Evolutionary conservation across 106 monocot genomes (phyloP).

Genomic region (Agapanthus africanus): DNA sequence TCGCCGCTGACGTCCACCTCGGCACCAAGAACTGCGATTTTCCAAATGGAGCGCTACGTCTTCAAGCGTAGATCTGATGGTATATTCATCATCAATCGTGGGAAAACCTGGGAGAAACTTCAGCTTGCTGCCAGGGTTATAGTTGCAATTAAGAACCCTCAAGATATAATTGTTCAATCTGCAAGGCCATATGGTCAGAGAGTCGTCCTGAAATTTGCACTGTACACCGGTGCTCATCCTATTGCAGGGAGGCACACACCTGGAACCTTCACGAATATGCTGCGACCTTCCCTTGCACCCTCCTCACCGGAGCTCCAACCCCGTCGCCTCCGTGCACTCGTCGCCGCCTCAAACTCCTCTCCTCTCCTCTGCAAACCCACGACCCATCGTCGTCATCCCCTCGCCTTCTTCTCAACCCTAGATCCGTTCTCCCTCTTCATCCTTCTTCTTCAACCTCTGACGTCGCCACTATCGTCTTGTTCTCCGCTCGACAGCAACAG

Average conservation of each 20-base stretch:
- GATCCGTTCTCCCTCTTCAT: too few relatives aligned
- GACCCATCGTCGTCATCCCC: too few relatives aligned
- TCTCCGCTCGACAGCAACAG: too few relatives aligned
- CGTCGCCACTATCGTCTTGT: too few relatives aligned
- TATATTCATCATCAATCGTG: slow-evolving; percentile 53
- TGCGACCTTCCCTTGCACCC: slow-evolving; percentile 17
- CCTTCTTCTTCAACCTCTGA: too few relatives aligned
- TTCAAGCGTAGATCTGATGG: too few relatives aligned
- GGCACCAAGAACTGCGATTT: slow-evolving; percentile 35
- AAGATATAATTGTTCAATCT: slow-evolving; percentile 59
- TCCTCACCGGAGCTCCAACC: too few relatives aligned
- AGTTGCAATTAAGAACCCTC: slow-evolving; percentile 59
- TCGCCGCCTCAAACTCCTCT: too few relatives aligned
- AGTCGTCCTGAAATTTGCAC: slow-evolving; percentile 61
- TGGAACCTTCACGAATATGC: slow-evolving; percentile 20
- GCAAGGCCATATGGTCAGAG: slow-evolving; percentile 47
- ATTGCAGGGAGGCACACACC: slow-evolving; percentile 44
- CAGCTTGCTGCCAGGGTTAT: slow-evolving; percentile 57
- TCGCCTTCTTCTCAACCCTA: too few relatives aligned
- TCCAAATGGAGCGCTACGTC: too few relatives aligned
- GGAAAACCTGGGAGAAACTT: slow-evolving; percentile 57
- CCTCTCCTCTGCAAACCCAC: too few relatives aligned
- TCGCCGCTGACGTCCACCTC: slow-evolving; percentile 26
- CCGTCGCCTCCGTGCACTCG: too few relatives aligned
- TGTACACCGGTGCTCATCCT: slow-evolving; percentile 57